Evolutionary conservation across 208 protist genomes (phyloP), one percentile per base, ranked within the genome.

Genomic region (Tritrichomonas foetus): DNA sequence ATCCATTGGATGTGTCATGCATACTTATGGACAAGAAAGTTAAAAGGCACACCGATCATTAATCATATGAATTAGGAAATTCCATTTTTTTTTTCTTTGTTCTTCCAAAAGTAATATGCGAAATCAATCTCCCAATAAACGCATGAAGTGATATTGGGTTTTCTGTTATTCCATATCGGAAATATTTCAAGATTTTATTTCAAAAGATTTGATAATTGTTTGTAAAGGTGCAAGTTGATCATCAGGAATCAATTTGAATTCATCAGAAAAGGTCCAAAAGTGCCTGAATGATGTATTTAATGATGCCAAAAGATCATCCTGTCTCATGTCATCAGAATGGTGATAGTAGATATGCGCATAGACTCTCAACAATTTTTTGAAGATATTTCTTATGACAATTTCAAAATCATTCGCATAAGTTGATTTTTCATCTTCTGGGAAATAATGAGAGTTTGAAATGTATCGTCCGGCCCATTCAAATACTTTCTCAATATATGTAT

Each of bases 291-390:
- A 94, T 9, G 98, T 99, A 95, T 99, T 99, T 8, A 95, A 95
- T 95, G 99, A 98, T 22, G 98, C 98, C 95, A 99, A 98, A 94
- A 98, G 98, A 93, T 97, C 97, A 41, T 99, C 95, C 53, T 96
- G 96, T 0, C 97, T 95, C 44, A 99, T 98, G 93, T 98, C 97
- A 44, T 96, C 94, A 94, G 98, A 98, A 95, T 99, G 98, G 30
- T 96, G 97, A 96, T 99, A 97, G 95, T 99, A 99, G 69, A 99
- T 98, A 94, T 99, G 98, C 25, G 98, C 98, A 95, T 99, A 99
- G 0, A 99, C 98, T 50, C 98, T 96, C 95, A 99, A 99, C 25
- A 99, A 96, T 44, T 98, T 95, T 84, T 98, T 98, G 95, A 99
- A 99, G 30, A 99, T 99, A 66, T 97, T 98, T 36, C 97, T 97